Evolutionary conservation across 2,329 filamentous ascomycete genomes (phyloP).

Genomic region (Talaromyces sp.): DNA sequence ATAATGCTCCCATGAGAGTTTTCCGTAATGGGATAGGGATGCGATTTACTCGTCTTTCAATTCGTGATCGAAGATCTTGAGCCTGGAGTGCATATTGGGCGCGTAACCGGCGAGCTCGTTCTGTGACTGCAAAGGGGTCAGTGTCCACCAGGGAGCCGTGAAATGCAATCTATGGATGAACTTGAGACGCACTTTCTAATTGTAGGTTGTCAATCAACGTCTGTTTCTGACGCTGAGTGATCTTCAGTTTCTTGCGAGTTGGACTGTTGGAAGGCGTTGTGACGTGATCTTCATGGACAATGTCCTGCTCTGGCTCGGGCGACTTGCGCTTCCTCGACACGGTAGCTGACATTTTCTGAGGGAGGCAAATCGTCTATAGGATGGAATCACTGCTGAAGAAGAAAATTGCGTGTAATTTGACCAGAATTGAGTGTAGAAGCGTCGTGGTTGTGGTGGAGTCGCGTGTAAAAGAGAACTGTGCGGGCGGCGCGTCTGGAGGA

Average conservation of each 20-base stretch:
- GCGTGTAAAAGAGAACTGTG: neutral
- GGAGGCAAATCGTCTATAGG: neutral
- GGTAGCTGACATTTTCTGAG: conserved; percentile 32
- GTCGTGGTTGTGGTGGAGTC: neutral
- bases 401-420: too few relatives aligned
- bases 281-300: conserved; percentile 45
- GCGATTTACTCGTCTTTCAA: conserved; percentile 89
- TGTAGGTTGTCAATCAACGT: conserved; percentile 84
- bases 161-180: neutral
- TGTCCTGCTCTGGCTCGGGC: conserved; percentile 28
- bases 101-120: conserved; percentile 78
- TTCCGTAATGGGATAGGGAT: conserved; percentile 76
- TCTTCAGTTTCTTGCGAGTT: conserved; percentile 57
- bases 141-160: neutral
- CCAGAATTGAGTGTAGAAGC: neutral
- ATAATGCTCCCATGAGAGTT: conserved; percentile 74
- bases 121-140: conserved; percentile 59
- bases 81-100: conserved; percentile 86
- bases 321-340: conserved; percentile 37
- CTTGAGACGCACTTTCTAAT: conserved; percentile 64
- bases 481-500: conserved; percentile 7
- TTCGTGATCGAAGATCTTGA: conserved; percentile 73
- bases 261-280: conserved; percentile 51
- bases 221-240: conserved; percentile 72
- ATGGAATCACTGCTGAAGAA: too few relatives aligned